Evolutionary conservation across 495 filamentous ascomycete genomes (phyloP), one percentile per base, ranked within the genome.

Genomic region (Penicillium bialowiezense): DNA sequence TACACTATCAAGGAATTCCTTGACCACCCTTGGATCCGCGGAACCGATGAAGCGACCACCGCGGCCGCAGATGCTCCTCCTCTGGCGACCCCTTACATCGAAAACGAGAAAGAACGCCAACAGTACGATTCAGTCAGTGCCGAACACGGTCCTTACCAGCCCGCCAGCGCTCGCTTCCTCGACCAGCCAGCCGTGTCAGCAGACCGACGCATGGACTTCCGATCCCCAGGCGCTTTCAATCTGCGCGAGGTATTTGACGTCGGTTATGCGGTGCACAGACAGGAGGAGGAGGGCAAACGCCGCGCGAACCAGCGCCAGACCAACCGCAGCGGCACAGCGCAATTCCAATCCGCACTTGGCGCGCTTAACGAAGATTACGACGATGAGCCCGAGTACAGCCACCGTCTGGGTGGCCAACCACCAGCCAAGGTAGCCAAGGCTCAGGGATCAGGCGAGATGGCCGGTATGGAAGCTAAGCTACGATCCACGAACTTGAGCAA

Each of bases 211-310:
- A 84, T 86, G 76, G 95, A 98, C 70, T 98, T 97, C 82, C 87
- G 93, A 37, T 97, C 91, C 0, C 95, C 93, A 0, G 95, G 90
- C 37, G 93, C 89, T 9, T 85, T 97, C 68, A 97, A 96, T 62
- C 76, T 98, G 17, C 88, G 93, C 41, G 93, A 98, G 61, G 90
- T 97, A 12, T 98, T 98, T 56, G 93, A 98, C 61, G 93, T 98
- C 41, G 86, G 89, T 28, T 97, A 98, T 59, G 90, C 93, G 18
- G 93, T 98, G 13, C 93, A 97, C 62, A 79, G 93, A 24, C 90
- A 97, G 67, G 93, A 97, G 66, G 93, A 98, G 67, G 93, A 97
- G 68, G 84, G 80, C 59, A 97, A 96, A 69, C 85, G 91, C 28
- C 81, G 89, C 29, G 95, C 91, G 72, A 79, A 83, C 56, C 78